Evolutionary conservation across 345 rosid genomes (phyloP), one percentile per base, ranked within the genome.

Genomic region (Lumnitzera racemosa): DNA sequence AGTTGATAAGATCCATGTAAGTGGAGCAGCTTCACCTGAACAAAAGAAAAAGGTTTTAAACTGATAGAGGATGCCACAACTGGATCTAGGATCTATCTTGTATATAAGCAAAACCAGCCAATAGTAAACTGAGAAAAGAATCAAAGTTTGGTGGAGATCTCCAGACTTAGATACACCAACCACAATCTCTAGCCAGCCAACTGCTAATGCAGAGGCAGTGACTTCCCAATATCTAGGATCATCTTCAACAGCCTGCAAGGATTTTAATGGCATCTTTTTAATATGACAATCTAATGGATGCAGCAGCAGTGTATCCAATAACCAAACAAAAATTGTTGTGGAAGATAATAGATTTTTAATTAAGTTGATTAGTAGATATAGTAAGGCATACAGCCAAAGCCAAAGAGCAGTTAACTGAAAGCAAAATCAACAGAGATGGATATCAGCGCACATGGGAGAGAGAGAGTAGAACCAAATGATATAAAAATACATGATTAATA

Each of bases 121-220:
- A 27, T 27, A 27, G 31, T 27, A 27, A 27, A 27, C 31, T 5
- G 4, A 27, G 5, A 27, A 27, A 1, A 36, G 51, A 46, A 50
- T 2, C 49, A 51, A 51, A 24, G 23, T 58, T 14, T 1, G 47
- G 55, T 24, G 29, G 0, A 12, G 53, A 61, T 47, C 12, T n/a
- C 17, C 24, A 14, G 47, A n/a, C 25, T 48, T 36, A 24, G 29
- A 57, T 66, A 20, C 29, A 72, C 90, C 50, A 57, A 94, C 96
- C 81, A 82, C 96, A 52, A 84, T 90, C 69, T 90, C 91, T 51
- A 88, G 78, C 97, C 97, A 94, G 64, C 99, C 99, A 74, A 94
- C 83, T 47, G 94, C 86, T 41, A 89, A 65, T 36, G 88, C 94
- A 47, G 96, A 87, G 53, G 86, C 67, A 73, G 87, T 78, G 59